Conservation (phyloP, 352 stramenopile genomes). For the Pythium aquatile region DNA sequence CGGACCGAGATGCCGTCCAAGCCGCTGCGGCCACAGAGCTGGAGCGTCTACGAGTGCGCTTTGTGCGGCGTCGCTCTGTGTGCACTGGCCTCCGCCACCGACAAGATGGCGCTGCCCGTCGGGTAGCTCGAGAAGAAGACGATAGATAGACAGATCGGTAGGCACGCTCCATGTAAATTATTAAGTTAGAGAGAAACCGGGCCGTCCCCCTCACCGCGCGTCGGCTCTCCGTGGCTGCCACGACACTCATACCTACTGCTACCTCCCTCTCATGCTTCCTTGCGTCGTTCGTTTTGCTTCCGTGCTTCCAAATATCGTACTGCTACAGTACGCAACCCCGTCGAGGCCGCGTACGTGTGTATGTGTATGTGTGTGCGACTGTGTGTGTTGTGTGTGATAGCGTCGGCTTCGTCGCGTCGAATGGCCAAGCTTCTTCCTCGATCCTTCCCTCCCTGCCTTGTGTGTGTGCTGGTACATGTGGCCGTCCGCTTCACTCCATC, state of each 20-base stretch:
- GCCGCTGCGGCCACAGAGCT: not conserved
- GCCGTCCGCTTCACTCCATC: not conserved
- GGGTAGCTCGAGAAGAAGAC: not conserved
- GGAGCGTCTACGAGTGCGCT: slow-evolving; percentile 22
- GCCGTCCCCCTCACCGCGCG: not conserved
- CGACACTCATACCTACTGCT: not conserved
- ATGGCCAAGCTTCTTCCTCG: not conserved
- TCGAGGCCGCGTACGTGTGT: not conserved
- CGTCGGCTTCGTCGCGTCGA: not conserved
- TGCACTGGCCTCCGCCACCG: not conserved
- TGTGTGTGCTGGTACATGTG: not conserved
- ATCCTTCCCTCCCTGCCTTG: not conserved
- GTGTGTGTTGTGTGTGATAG: not conserved
- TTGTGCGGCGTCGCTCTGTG: slow-evolving; percentile 19
- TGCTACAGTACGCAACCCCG: not conserved
- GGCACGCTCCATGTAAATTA: slow-evolving; percentile 23
- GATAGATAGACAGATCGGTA: not conserved
- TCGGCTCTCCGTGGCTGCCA: not conserved
- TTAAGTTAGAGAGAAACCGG: slow-evolving; percentile 23
- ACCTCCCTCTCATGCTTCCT: not conserved
- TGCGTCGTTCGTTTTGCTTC: not conserved
- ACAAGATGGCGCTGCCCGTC: slow-evolving; percentile 15
- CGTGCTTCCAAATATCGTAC: not conserved
- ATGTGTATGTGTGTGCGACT: not conserved
- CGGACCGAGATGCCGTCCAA: not conserved